Evolutionary conservation across 139 green algal genomes (phyloP), one percentile per base, ranked within the genome.

Genomic region (Pleodorina starrii): DNA sequence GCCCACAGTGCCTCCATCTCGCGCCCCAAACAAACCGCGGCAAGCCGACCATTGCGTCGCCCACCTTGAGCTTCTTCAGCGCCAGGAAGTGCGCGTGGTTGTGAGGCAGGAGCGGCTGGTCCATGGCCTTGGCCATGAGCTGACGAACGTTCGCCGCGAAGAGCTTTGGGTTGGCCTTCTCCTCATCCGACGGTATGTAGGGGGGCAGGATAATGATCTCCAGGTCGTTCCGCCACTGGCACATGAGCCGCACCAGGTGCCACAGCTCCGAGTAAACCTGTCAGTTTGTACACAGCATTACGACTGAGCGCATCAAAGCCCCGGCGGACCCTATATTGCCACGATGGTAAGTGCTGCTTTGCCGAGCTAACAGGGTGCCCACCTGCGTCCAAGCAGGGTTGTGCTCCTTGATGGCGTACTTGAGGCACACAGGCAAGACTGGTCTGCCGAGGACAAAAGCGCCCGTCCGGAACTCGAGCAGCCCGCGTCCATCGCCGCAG

Each of bases 321-420:
- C n/a, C n/a, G n/a, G n/a, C n/a, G n/a, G n/a, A n/a, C n/a, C n/a
- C n/a, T n/a, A n/a, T n/a, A n/a, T n/a, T n/a, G n/a, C n/a, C n/a
- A n/a, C n/a, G n/a, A n/a, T n/a, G n/a, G n/a, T n/a, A n/a, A n/a
- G n/a, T n/a, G n/a, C n/a, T n/a, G n/a, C n/a, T n/a, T n/a, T n/a
- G n/a, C n/a, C n/a, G n/a, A n/a, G n/a, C 54, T 5, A 27, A 4
- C 54, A 66, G 32, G 63, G 32, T 73, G 21, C 63, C 2, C 44
- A 80, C 82, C 82, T 88, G 82, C n/a, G 66, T 79, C 82, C 82
- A 88, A 17, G 82, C 82, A 27, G 82, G 82, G 66, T 88, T 88
- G 60, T 88, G 82, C 25, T 19, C 32, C 25, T 69, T 69, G 82
- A 88, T 88, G 5, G 6, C 19, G 82, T 88, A 88, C 63, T 79